Conservation (phyloP, 257 asterid genomes). For the Paulownia fortunei region DNA sequence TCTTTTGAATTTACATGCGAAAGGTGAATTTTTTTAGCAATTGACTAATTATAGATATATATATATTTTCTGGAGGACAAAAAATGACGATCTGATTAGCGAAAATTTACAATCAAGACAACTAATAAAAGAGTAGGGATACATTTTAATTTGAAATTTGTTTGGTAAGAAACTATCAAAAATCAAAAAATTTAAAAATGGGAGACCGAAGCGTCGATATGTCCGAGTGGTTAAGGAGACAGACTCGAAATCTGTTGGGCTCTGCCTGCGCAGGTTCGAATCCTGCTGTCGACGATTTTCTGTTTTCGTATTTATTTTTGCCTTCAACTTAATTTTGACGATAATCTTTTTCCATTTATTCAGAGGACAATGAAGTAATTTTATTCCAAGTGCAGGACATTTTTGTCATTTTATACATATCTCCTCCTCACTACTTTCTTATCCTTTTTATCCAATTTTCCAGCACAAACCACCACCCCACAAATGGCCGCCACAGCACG, state of each 20-base stretch:
- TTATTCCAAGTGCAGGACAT: not conserved
- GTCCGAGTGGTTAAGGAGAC: constrained; percentile 99
- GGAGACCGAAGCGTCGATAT: constrained; percentile 68
- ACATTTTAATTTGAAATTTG: too few relatives aligned
- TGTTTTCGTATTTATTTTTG: not conserved
- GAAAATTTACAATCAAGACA: too few relatives aligned
- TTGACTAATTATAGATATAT: too few relatives aligned
- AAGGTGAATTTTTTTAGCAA: too few relatives aligned
- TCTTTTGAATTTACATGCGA: too few relatives aligned
- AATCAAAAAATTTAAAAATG: too few relatives aligned
- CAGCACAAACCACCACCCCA: not conserved
- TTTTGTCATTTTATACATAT: not conserved
- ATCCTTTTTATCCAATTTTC: not conserved
- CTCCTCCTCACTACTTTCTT: not conserved
- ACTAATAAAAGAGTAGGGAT: too few relatives aligned
- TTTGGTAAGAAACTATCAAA: too few relatives aligned
- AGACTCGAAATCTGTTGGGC: constrained; percentile 81
- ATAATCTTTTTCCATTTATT: not conserved
- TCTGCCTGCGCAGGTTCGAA: constrained; percentile 67
- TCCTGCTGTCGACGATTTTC: constrained; percentile 57
- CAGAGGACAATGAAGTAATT: not conserved
- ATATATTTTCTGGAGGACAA: too few relatives aligned
- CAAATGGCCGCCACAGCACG: constrained; percentile 53
- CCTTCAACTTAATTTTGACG: not conserved
- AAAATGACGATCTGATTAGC: too few relatives aligned